These are phyloP conservation scores for Spirogloea muscicola DNA, from an alignment of 139 green algal genomes.

Conservation along the genomic window DNA sequence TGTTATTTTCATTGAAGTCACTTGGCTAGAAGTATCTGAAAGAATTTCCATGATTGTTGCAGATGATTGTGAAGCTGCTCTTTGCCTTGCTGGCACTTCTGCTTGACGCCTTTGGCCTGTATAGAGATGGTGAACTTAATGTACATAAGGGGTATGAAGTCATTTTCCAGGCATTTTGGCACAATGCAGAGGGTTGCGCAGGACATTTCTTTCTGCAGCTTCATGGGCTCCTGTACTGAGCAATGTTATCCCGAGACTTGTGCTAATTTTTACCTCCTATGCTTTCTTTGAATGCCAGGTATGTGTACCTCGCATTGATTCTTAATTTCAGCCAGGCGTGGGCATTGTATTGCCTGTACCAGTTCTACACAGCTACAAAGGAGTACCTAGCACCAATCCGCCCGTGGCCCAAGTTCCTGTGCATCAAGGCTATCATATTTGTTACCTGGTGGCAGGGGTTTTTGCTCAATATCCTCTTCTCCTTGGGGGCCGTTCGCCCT, in stretches of 20 bases:
- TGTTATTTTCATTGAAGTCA: too few species aligned
- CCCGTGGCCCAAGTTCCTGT: slow-evolving; percentile 87
- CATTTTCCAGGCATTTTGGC: too few species aligned
- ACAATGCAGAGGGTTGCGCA: too few species aligned
- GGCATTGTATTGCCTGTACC: slow-evolving; percentile 82
- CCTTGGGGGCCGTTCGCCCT: neutral
- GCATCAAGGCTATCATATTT: slow-evolving; percentile 95
- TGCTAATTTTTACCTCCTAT: too few species aligned
- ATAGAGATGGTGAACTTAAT: neutral
- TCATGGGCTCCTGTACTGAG: too few species aligned
- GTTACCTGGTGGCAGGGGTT: slow-evolving; percentile 93
- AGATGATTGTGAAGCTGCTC: neutral
- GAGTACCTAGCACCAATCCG: slow-evolving; percentile 85
- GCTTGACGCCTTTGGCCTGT: neutral
- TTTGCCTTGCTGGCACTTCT: neutral
- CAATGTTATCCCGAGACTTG: too few species aligned
- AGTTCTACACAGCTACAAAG: slow-evolving; percentile 89
- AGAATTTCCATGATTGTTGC: too few species aligned
- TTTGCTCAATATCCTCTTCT: slow-evolving; percentile 9
- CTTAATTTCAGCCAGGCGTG: slow-evolving; percentile 91
- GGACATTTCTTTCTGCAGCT: too few species aligned
- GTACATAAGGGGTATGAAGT: too few species aligned
- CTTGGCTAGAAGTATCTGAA: too few species aligned
- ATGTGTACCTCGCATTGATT: slow-evolving; percentile 61
- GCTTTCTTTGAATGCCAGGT: slow-evolving; percentile 9